phyloP scores from a whole-genome alignment of 2,329 filamentous ascomycete species.

The Emmonsia crescens region DNA sequence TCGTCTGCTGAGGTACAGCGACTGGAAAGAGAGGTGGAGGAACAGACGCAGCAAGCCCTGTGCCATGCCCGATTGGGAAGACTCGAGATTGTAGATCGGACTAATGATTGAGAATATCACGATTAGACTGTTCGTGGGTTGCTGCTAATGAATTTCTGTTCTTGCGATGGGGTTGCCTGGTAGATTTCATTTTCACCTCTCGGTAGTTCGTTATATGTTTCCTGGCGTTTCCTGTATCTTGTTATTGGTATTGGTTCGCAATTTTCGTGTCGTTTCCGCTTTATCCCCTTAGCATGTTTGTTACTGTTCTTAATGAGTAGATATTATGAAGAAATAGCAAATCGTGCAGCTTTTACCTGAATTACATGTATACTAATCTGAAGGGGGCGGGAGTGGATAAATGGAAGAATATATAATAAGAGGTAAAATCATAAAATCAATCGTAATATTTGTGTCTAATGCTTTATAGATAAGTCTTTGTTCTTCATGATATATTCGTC shows the following conservation, averaged over 20 bases:
- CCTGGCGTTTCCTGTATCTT: background rate
- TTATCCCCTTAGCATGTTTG: background rate
- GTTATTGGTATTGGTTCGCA: background rate
- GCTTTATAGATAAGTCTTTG: background rate
- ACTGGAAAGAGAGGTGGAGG: conserved; percentile 16
- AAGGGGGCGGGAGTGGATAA: background rate
- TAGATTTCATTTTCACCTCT: background rate
- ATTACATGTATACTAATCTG: background rate
- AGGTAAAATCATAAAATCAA: background rate
- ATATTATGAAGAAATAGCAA: background rate
- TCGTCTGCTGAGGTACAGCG: background rate
- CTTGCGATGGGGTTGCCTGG: background rate
- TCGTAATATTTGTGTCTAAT: background rate
- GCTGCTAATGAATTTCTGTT: background rate
- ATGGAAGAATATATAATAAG: background rate
- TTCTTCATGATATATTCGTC: background rate
- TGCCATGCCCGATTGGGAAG: conserved; percentile 12
- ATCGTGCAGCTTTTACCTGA: background rate
- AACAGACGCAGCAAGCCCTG: conserved; percentile 22
- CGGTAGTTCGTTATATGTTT: background rate
- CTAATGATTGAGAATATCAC: background rate
- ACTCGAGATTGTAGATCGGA: conserved; percentile 10
- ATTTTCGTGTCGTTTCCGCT: background rate
- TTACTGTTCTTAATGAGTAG: background rate
- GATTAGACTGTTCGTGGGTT: background rate